Conservation (phyloP, 805 yeast genomes). For the Tanozyma kutaoensis region DNA sequence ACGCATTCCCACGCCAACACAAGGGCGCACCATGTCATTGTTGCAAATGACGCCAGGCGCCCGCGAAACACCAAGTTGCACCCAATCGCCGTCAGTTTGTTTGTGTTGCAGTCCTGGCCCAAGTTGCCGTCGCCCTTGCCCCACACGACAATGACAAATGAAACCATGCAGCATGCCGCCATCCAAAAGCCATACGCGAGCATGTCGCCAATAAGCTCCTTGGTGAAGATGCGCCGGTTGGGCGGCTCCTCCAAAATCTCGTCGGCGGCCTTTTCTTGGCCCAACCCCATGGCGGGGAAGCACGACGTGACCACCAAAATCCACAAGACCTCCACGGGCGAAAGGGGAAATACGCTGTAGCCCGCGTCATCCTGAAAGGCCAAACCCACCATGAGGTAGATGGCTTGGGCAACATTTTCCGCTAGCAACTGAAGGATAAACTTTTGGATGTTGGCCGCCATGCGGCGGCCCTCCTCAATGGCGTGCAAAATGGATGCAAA, state of each 20-base stretch:
- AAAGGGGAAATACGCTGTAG: slow-evolving; percentile 67
- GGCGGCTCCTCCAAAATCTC: slow-evolving; percentile 58
- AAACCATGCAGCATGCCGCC: slow-evolving; percentile 56
- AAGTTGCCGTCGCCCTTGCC: slow-evolving; percentile 54
- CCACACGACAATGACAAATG: slow-evolving; percentile 55
- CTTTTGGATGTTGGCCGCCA: slow-evolving; percentile 79
- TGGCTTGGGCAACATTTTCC: slow-evolving; percentile 52
- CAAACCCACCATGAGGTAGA: slow-evolving; percentile 57
- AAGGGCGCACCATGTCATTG: slow-evolving; percentile 80
- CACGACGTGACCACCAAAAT: slow-evolving; percentile 67
- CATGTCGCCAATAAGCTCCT: slow-evolving; percentile 60
- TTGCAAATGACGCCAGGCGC: slow-evolving; percentile 65
- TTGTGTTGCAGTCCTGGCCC: slow-evolving; percentile 51
- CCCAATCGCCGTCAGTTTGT: slow-evolving; percentile 14
- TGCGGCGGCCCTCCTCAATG: slow-evolving; percentile 95
- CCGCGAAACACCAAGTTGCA: slow-evolving; percentile 62
- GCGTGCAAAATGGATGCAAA: slow-evolving; percentile 89
- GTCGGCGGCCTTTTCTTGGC: slow-evolving; percentile 50
- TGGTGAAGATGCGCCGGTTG: slow-evolving; percentile 48
- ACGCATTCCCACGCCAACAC: slow-evolving; percentile 78
- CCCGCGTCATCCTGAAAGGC: slow-evolving; percentile 52
- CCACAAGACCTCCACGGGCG: slow-evolving; percentile 75
- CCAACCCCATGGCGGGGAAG: slow-evolving; percentile 78
- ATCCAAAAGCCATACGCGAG: slow-evolving; percentile 58
- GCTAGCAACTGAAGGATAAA: slow-evolving; percentile 64